Evolutionary conservation across 2,329 filamentous ascomycete species (phyloP).

Genomic region (Atkinsonella hypoxylon): DNA sequence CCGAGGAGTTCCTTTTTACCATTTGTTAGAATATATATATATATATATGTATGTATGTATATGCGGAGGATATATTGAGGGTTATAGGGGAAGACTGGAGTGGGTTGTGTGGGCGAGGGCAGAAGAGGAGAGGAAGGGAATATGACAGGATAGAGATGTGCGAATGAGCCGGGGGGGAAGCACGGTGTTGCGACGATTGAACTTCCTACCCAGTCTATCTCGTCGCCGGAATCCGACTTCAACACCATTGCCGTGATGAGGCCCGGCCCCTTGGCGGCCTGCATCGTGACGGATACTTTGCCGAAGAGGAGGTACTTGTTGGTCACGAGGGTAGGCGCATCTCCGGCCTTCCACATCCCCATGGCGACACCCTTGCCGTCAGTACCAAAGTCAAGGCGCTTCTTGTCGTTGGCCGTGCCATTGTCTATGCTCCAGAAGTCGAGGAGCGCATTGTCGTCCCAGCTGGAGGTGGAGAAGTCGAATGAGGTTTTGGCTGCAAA

Average conservation of each 20-base stretch:
- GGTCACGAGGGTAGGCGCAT: slow-evolving; percentile 50
- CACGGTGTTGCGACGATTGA: no score
- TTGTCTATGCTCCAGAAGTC: slow-evolving; percentile 23
- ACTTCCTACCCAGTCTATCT: slow-evolving; percentile 39
- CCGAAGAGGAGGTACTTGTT: slow-evolving; percentile 82
- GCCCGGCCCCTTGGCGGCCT: slow-evolving; percentile 58
- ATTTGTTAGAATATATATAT: neutral
- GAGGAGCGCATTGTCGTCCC: slow-evolving; percentile 19
- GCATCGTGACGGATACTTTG: slow-evolving; percentile 55
- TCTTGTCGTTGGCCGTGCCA: slow-evolving; percentile 14
- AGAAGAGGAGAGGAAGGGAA: neutral
- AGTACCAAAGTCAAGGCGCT: slow-evolving; percentile 15
- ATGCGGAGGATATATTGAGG: neutral
- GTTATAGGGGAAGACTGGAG: no score
- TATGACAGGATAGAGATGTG: neutral
- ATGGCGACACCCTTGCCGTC: slow-evolving; percentile 19
- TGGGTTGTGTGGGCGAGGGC: neutral
- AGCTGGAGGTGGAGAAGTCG: slow-evolving; percentile 53
- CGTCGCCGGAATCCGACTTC: slow-evolving; percentile 66
- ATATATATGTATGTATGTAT: no score
- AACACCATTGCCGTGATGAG: slow-evolving; percentile 69
- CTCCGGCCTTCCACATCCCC: slow-evolving; percentile 45
- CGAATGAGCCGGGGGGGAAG: neutral
- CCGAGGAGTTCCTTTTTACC: slow-evolving; percentile 16
- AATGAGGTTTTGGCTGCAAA: slow-evolving; percentile 40